These are phyloP conservation scores for Syncephalastrum sp. DNA, from an alignment of 371 early-diverging fungal species.

Conservation along the genomic window DNA sequence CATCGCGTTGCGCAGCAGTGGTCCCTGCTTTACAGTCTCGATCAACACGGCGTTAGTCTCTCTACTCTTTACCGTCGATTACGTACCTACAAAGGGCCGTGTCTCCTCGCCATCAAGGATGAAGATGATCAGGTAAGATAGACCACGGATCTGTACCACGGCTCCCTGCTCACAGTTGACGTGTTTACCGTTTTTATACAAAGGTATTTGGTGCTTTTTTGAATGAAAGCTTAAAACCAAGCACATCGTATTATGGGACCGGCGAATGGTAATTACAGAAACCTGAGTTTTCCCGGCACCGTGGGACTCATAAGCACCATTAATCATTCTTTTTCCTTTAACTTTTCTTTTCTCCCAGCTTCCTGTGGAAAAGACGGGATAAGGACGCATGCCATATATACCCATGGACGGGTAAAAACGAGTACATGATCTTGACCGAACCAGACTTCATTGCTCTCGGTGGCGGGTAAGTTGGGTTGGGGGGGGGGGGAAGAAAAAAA, in stretches of 20 bases:
- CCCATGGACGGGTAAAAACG: slow-evolving; percentile 85
- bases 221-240: slow-evolving; percentile 69
- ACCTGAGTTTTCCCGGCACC: neutral
- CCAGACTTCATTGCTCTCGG: slow-evolving; percentile 86
- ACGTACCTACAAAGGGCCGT: slow-evolving; percentile 62
- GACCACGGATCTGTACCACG: slow-evolving; percentile 6
- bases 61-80: slow-evolving; percentile 68
- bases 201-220: slow-evolving; percentile 90
- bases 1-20: slow-evolving; percentile 64
- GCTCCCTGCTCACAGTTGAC: neutral
- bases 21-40: slow-evolving; percentile 84
- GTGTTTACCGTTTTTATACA: slow-evolving; percentile 4
- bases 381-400: slow-evolving; percentile 54
- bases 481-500: neutral
- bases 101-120: slow-evolving; percentile 72
- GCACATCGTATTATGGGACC: slow-evolving; percentile 83
- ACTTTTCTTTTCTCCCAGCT: slow-evolving; percentile 16
- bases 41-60: slow-evolving; percentile 90
- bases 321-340: neutral
- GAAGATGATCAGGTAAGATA: slow-evolving; percentile 48
- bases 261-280: slow-evolving; percentile 75
- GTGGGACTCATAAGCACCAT: neutral
- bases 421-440: slow-evolving; percentile 85
- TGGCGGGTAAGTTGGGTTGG: slow-evolving; percentile 68
- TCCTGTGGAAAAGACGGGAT: slow-evolving; percentile 31